phyloP scores from a whole-genome alignment of 2,329 filamentous ascomycete species.

The Chalaropsis ovoidea region DNA sequence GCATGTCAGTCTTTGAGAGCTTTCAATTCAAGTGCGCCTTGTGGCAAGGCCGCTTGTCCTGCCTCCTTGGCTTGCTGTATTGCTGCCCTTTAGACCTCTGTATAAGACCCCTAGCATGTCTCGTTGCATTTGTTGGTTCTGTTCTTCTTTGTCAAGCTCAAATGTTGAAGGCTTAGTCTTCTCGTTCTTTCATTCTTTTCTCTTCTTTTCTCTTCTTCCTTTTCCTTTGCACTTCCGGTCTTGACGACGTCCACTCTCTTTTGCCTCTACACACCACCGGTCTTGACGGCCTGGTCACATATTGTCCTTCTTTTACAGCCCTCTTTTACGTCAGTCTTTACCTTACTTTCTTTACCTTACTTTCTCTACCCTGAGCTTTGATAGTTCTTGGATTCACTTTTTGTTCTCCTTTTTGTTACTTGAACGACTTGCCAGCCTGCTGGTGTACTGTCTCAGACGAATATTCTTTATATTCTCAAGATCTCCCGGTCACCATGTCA shows the following conservation, averaged over 20 bases:
- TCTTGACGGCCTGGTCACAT: not conserved
- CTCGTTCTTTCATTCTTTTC: slow-evolving; percentile 14
- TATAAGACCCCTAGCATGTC: not conserved
- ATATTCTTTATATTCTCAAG: not conserved
- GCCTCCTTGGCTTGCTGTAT: slow-evolving; percentile 4
- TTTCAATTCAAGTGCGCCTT: not conserved
- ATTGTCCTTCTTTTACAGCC: not conserved
- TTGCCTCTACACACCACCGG: slow-evolving; percentile 14
- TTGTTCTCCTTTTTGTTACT: slow-evolving; percentile 5
- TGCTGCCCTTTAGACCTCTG: not conserved
- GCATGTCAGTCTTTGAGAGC: not conserved
- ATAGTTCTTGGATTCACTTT: slow-evolving; percentile 13
- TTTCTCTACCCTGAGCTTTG: slow-evolving; percentile 9
- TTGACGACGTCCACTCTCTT: slow-evolving; percentile 21
- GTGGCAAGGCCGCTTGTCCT: not conserved
- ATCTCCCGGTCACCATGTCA: slow-evolving; percentile 6
- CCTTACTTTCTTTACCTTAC: slow-evolving; percentile 8
- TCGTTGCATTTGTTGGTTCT: not conserved
- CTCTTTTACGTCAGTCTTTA: not conserved
- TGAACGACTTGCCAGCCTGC: not conserved
- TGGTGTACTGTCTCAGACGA: not conserved
- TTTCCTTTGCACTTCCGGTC: slow-evolving; percentile 14
- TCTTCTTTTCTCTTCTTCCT: slow-evolving; percentile 15
- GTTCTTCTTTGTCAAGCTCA: not conserved
- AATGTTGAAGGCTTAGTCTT: slow-evolving; percentile 1